Base-by-base conservation (phyloP, 257 asterid genomes). In the Catharanthus roseus region DNA sequence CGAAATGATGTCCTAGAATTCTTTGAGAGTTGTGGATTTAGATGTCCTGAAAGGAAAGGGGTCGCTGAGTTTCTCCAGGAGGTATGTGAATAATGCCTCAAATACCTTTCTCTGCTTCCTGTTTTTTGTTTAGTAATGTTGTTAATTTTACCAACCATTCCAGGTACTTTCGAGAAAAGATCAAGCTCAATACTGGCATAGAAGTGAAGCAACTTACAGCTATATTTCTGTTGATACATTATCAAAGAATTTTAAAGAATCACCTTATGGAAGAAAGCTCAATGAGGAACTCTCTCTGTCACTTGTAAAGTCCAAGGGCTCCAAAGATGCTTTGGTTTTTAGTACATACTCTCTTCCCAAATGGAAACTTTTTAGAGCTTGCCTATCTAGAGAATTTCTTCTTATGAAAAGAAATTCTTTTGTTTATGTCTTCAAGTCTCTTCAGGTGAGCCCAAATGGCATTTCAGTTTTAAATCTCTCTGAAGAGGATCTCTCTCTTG, bases 31-130 rank as follows among this genome's bases (percentile, higher is more conserved):
- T 85, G 88, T 42, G 96, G 96, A 19, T 89, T 89, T 79, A 82
- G 54, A 62, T 89, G 96, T 77, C 96, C 96, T 0, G 87, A 87
- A 42, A 82, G 96, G 58, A 89, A 89, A 80, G 93, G 39, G 26
- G 3, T 44, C 23, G 57, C 56, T 3, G 71, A 41, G 23, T 66
- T 66, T 34, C 71, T 66, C 90, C 65, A 80, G 74, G 21, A 88
- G 57, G 71, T 66, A 66, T 11, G 4, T 16, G 9, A 15, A 31
- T 1, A 9, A 4, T 26, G 0, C 4, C 19, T 57, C 64, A 10
- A 38, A 38, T 38, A 38, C 42, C 3, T 38, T 38, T 38, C n/a
- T n/a, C n/a, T n/a, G n/a, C n/a, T n/a, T n/a, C n/a, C n/a, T n/a
- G n/a, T 38, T 38, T 38, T 38, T 38, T 38, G 3, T 38, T 3